phyloP scores from a whole-genome alignment of 768 basidiomycete genomes.

The Butyriboletus loyo region DNA sequence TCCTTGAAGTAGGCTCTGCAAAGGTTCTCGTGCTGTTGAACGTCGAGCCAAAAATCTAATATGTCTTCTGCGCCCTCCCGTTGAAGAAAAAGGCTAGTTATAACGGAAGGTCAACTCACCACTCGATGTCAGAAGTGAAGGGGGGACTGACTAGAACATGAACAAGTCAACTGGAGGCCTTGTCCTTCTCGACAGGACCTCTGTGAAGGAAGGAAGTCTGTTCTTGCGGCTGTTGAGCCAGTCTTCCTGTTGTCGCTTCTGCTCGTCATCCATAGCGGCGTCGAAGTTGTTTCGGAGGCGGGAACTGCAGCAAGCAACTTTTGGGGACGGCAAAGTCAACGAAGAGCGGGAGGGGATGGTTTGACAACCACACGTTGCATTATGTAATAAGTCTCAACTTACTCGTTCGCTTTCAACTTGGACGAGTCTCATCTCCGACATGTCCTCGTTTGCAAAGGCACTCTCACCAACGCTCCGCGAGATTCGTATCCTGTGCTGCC shows the following conservation, averaged over 20 bases:
- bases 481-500: constrained; percentile 77
- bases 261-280: constrained; percentile 53
- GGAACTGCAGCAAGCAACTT: constrained; percentile 15
- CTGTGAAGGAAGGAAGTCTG: constrained; percentile 81
- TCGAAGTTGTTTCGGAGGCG: constrained; percentile 3
- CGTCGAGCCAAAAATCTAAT: constrained; percentile 98
- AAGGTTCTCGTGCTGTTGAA: constrained; percentile 98
- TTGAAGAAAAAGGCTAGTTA: constrained; percentile 83
- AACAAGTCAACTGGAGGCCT: constrained; percentile 96
- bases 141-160: constrained; percentile 88
- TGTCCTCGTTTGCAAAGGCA: constrained; percentile 66
- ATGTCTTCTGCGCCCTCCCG: constrained; percentile 95
- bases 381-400: constrained; percentile 24
- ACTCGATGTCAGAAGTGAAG: not conserved
- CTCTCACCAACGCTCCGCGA: constrained; percentile 78
- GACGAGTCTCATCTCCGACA: constrained; percentile 32
- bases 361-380: constrained; percentile 14
- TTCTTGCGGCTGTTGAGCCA: constrained; percentile 69
- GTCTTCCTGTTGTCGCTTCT: constrained; percentile 58
- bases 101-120: constrained; percentile 4
- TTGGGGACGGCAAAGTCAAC: constrained; percentile 17
- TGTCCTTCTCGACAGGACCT: constrained; percentile 88
- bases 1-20: constrained; percentile 99
- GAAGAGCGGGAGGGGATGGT: constrained; percentile 7
- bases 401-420: not conserved